A percentile compares a stretch with the other conserved stretches of the same genome.
Evolutionary conservation across 148 eudicot genomes (phyloP).

Genomic region (Chenopodium suecicum): DNA sequence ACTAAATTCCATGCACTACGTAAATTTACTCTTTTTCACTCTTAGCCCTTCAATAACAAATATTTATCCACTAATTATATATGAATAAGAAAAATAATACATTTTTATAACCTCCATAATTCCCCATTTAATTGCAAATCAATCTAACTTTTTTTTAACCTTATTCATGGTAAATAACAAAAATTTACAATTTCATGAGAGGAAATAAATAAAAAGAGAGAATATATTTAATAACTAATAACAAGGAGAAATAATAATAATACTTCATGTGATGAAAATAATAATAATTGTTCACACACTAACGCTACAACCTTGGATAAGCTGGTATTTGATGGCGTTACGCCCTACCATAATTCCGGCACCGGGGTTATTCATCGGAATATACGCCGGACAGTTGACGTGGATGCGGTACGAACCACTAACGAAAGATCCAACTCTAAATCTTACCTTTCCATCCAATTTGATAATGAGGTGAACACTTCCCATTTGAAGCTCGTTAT

Average conservation of each 20-base stretch:
- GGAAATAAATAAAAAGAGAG: too few species aligned
- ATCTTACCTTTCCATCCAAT: conserved; percentile 68
- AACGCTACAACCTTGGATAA: conserved; percentile 52
- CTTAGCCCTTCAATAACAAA: neutral
- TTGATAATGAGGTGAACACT: conserved; percentile 39
- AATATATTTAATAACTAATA: too few species aligned
- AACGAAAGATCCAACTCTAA: conserved; percentile 45
- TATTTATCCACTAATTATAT: neutral
- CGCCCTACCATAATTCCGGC: conserved; percentile 35
- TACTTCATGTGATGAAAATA: neutral
- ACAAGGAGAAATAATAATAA: neutral
- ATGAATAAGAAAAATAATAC: neutral
- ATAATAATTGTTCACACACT: conserved; percentile 33
- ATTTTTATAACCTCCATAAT: neutral
- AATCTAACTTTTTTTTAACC: neutral
- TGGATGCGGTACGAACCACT: conserved; percentile 51
- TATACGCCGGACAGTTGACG: conserved; percentile 52
- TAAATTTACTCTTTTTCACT: neutral
- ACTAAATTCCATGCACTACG: neutral
- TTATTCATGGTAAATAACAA: too few species aligned
- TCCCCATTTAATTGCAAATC: neutral
- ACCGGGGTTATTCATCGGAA: conserved; percentile 45
- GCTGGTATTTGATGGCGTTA: conserved; percentile 64
- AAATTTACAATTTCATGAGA: too few species aligned
- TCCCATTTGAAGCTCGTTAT: conserved; percentile 48